Base-by-base conservation (phyloP, 2,329 filamentous ascomycete species). In the Penicillium palitans region DNA sequence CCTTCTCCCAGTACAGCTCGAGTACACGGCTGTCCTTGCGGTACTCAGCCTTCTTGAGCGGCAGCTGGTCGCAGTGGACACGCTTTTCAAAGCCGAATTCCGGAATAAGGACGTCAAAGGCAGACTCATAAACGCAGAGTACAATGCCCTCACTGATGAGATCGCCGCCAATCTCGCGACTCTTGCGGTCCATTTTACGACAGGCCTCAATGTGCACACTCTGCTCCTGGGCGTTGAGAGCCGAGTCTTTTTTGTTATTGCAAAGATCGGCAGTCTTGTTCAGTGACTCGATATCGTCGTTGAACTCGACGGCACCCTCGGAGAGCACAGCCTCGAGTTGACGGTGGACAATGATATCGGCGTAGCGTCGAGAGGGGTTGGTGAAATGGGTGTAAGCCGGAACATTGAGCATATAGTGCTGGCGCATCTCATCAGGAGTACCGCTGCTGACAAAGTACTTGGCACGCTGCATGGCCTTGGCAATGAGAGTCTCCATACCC, bases 1-100 rank as follows among this genome's bases (percentile, higher is more conserved):
- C 95, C 85, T 98, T 99, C 87, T 99, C 95, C 95, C 95, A 99
- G 83, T 97, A 99, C 17, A 99, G 84, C 78, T 99, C 95, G 47
- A 99, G 83, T 31, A 98, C 86, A 56, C 95, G 87, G 80, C 93
- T 91, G 74, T 96, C 92, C 83, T 98, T 98, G 77, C 96, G 88
- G 79, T 95, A 99, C 74, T 99, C 95, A n/a, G 95, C 95, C 83
- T 99, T 99, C 85, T 98, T 87, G 67, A 99, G 81, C 31, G 95
- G 95, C 73, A 99, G 83, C 81, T 99, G 95, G 72, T 99, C 95
- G 74, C 95, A 99, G 79, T 99, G 95, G 52, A 99, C 95, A 64
- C 95, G 91, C 86, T 99, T 99, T 82, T 99, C 95, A 67, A 99
- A 98, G 65, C 95, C 95, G 82, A 92, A 99, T 73, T 99, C 93